phyloP scores from a whole-genome alignment of 495 filamentous ascomycete species.

The Trichoderma reesei region DNA sequence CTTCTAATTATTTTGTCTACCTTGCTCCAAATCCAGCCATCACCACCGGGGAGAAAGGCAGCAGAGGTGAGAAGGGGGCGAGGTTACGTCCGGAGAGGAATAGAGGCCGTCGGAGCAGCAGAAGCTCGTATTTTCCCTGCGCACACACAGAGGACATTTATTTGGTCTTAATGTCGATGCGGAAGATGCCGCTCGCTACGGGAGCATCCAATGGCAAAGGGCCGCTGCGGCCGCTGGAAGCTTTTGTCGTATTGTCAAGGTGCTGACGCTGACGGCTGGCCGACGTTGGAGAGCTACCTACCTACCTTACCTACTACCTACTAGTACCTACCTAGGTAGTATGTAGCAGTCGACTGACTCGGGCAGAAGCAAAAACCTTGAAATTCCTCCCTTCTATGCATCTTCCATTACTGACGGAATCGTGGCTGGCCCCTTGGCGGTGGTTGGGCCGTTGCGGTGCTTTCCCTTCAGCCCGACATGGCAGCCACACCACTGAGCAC shows the following conservation, averaged over 20 bases:
- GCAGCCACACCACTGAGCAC: background rate
- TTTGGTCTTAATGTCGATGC: too few species aligned
- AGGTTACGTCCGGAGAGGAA: too few species aligned
- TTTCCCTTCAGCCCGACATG: background rate
- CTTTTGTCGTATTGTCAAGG: background rate
- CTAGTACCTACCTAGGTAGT: too few species aligned
- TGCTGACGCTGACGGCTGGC: background rate
- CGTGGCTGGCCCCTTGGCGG: background rate
- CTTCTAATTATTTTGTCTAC: too few species aligned
- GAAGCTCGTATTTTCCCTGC: too few species aligned
- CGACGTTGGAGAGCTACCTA: too few species aligned
- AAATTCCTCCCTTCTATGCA: background rate
- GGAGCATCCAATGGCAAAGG: background rate
- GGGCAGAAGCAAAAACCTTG: background rate
- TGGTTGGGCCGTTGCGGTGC: slow-evolving; percentile 1
- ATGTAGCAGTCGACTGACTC: background rate
- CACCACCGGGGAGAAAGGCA: too few species aligned
- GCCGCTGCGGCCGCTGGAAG: background rate
- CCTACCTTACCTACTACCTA: too few species aligned
- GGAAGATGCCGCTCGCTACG: background rate
- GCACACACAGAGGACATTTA: too few species aligned
- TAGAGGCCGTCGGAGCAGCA: too few species aligned
- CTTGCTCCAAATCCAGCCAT: too few species aligned
- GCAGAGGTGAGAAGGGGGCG: too few species aligned
- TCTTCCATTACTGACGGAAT: background rate